phyloP scores from a whole-genome alignment of 768 basidiomycete genomes.

The Stropharia rugosoannulata region DNA sequence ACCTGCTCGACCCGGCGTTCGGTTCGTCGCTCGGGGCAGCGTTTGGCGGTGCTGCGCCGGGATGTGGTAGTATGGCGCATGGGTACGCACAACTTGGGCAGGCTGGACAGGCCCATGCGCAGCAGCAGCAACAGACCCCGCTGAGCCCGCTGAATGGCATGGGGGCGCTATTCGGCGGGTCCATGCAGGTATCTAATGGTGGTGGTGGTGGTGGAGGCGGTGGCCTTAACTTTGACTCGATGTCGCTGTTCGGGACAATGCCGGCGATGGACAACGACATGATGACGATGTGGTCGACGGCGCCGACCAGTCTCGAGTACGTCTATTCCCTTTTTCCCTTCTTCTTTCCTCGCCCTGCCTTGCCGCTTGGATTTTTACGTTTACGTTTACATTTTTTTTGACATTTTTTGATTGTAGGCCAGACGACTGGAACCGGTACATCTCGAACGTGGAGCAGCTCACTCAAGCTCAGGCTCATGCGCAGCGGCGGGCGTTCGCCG shows the following conservation, averaged over 20 bases:
- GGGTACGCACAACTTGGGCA: not conserved
- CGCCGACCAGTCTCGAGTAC: conserved; percentile 61
- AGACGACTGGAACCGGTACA: conserved; percentile 43
- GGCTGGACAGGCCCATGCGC: not conserved
- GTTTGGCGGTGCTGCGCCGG: no score
- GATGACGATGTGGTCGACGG: conserved; percentile 62
- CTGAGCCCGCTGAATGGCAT: not conserved
- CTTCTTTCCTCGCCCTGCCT: not conserved
- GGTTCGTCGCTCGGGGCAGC: not conserved
- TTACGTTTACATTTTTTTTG: no score
- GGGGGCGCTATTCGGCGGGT: not conserved
- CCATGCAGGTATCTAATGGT: not conserved
- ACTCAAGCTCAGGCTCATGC: conserved; percentile 17
- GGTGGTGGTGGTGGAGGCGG: not conserved
- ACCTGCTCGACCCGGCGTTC: conserved; percentile 4
- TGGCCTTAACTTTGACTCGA: conserved; percentile 7
- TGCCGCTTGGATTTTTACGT: not conserved
- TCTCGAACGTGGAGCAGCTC: conserved; percentile 35
- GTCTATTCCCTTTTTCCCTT: conserved; percentile 17
- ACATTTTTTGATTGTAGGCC: conserved; percentile 23
- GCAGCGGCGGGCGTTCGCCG: not conserved
- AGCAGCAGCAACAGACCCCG: not conserved
- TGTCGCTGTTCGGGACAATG: conserved; percentile 16
- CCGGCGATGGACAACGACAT: conserved; percentile 45
- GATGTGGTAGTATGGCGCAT: no score